These are phyloP conservation scores for Penicillium robsamsonii DNA, from an alignment of 495 filamentous ascomycete species.

Conservation along the genomic window DNA sequence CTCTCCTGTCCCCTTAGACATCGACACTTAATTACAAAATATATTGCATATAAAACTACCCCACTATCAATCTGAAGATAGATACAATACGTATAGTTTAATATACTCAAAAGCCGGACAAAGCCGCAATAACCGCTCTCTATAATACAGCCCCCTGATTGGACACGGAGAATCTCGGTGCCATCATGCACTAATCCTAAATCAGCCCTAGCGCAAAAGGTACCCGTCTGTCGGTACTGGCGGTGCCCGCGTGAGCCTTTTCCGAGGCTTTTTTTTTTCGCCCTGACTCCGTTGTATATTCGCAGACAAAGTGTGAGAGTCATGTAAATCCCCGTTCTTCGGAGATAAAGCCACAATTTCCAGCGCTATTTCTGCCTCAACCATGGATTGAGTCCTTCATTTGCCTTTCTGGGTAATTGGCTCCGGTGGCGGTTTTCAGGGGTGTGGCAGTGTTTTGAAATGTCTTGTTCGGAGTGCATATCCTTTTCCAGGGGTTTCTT, in stretches of 20 bases:
- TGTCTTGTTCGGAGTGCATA: background rate
- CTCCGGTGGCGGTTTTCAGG: background rate
- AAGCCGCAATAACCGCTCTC: background rate
- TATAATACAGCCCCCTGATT: conserved; percentile 20
- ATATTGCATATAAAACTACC: background rate
- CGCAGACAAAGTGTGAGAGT: background rate
- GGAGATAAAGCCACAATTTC: background rate
- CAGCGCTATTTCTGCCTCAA: background rate
- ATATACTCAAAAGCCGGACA: background rate
- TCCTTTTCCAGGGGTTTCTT: background rate
- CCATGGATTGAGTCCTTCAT: background rate
- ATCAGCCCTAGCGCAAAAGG: conserved; percentile 11
- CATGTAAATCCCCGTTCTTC: conserved; percentile 1
- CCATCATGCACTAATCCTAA: conserved; percentile 1
- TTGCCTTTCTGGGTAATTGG: background rate
- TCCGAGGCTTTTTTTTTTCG: background rate
- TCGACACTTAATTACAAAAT: background rate
- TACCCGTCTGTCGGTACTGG: conserved; percentile 32
- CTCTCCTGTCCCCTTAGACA: background rate
- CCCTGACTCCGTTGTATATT: background rate
- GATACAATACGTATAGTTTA: background rate
- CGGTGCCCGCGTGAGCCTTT: background rate
- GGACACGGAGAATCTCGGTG: conserved; percentile 42
- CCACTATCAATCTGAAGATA: background rate
- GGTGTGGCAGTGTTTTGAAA: background rate